A percentile compares a stretch with the other conserved stretches of the same genome.
Evolutionary conservation across 1,139 yeast species (phyloP).

Genomic region (Schizosaccharomyces versatilis): DNA sequence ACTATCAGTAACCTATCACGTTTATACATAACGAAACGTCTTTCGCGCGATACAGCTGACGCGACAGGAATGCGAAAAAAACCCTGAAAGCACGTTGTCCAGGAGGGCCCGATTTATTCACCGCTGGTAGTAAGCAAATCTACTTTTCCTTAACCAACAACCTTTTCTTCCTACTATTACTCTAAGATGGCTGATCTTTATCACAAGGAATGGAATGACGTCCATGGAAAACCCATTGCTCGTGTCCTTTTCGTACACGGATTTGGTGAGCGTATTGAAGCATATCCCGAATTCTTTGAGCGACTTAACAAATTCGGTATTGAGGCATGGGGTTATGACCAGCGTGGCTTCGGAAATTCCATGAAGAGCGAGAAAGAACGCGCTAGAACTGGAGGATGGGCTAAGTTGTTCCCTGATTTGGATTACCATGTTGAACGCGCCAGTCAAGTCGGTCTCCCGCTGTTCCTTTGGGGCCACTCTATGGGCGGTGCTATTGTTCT

Average conservation of each 20-base stretch:
- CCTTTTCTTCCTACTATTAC: background rate
- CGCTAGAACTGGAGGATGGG: conserved; percentile 44
- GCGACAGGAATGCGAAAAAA: too few relatives aligned
- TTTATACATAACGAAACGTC: too few relatives aligned
- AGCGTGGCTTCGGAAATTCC: conserved; percentile 73
- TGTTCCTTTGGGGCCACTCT: conserved; percentile 63
- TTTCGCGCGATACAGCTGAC: too few relatives aligned
- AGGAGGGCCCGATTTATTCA: too few relatives aligned
- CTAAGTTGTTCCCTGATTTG: conserved; percentile 41
- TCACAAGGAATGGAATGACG: background rate
- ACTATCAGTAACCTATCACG: too few relatives aligned
- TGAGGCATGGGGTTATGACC: conserved; percentile 60
- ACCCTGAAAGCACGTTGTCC: too few relatives aligned
- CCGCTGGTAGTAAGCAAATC: too few relatives aligned
- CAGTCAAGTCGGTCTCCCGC: conserved; percentile 15
- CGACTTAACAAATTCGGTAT: conserved; percentile 37
- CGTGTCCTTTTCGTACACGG: conserved; percentile 31
- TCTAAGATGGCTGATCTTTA: background rate
- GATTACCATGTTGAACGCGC: conserved; percentile 32
- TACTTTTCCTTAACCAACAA: too few relatives aligned
- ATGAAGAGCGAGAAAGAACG: conserved; percentile 26
- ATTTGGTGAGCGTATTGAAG: conserved; percentile 40
- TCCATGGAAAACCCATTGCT: conserved; percentile 4
- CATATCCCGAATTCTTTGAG: conserved; percentile 39
- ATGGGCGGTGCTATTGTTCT: conserved; percentile 83